Base-by-base conservation (phyloP, 331 rosid species). In the Arachis monticola region DNA sequence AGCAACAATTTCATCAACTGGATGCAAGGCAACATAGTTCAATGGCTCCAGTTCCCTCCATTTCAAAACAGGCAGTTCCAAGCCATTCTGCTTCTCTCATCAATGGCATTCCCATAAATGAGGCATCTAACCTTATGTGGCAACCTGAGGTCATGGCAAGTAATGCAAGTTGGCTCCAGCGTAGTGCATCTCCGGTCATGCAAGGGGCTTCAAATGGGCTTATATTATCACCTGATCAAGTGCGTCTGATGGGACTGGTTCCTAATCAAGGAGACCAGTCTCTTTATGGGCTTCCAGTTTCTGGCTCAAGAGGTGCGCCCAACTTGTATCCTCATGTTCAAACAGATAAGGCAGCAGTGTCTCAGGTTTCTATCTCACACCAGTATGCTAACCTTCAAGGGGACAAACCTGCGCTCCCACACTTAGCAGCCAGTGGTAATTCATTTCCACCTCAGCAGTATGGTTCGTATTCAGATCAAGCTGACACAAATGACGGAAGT, bases 211-310 rank as follows among this genome's bases (percentile, higher is more conserved):
- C 99, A 22, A 84, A 91, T 77, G 97, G 98, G 77, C 88, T 85
- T 67, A 79, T 84, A 76, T 80, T 89, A 78, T 83, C 97, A 55
- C 87, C 92, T 12, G 96, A 95, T 52, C 96, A 95, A 80, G 85
- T 85, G 67, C 92, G 84, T 70, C 58, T 86, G 76, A 89, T 90
- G 97, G 91, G 96, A 56, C 80, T 86, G 84, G 81, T 87, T 80
- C 91, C 97, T 65, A 92, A 83, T 85, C 98, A 91, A 64, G 88
- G 87, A 30, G 99, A 95, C 35, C 98, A 90, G 65, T 95, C 99
- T 75, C 87, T 92, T n/a, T 92, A 85, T 58, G 97, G 97, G 77
- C 90, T 92, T 83, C 98, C 97, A 1, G 57, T 94, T 77, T 88
- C 97, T 70, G 87, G 89, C 67, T 74, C 91, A 70, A 85, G 88